Evolutionary conservation across 495 filamentous ascomycete genomes (phyloP).

Genomic region (Hyaloscypha finlandica): DNA sequence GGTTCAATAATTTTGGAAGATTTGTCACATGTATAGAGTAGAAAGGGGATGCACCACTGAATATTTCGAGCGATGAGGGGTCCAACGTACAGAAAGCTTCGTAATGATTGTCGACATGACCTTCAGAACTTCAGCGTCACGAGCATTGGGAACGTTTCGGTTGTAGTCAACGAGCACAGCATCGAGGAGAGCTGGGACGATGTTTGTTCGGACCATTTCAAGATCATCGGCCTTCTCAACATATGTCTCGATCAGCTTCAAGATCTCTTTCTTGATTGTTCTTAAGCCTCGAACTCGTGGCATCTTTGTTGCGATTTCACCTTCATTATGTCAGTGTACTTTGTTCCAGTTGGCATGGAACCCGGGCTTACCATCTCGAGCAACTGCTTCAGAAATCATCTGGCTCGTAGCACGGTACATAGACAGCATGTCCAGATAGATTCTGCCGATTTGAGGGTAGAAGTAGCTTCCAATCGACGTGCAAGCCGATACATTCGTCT

Average conservation of each 20-base stretch:
- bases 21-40: neutral
- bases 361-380: conserved; percentile 69
- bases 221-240: conserved; percentile 97
- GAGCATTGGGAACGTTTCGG: conserved; percentile 92
- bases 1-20: neutral
- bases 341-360: neutral
- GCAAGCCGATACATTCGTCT: conserved; percentile 97
- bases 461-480: conserved; percentile 96
- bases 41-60: conserved; percentile 31
- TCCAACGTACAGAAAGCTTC: conserved; percentile 84
- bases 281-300: conserved; percentile 91
- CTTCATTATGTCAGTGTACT: conserved; percentile 44
- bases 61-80: conserved; percentile 42
- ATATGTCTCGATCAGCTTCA: conserved; percentile 97
- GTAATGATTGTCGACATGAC: conserved; percentile 97
- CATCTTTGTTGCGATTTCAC: conserved; percentile 94
- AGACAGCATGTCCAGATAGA: conserved; percentile 97
- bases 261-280: conserved; percentile 98
- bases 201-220: conserved; percentile 86
- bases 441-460: conserved; percentile 97
- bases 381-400: conserved; percentile 90
- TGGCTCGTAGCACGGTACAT: conserved; percentile 98
- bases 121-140: conserved; percentile 94
- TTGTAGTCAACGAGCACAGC: conserved; percentile 95
- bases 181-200: conserved; percentile 96